Conservation (phyloP, 2,329 filamentous ascomycete genomes). For the Tetracladium maxilliforme region DNA sequence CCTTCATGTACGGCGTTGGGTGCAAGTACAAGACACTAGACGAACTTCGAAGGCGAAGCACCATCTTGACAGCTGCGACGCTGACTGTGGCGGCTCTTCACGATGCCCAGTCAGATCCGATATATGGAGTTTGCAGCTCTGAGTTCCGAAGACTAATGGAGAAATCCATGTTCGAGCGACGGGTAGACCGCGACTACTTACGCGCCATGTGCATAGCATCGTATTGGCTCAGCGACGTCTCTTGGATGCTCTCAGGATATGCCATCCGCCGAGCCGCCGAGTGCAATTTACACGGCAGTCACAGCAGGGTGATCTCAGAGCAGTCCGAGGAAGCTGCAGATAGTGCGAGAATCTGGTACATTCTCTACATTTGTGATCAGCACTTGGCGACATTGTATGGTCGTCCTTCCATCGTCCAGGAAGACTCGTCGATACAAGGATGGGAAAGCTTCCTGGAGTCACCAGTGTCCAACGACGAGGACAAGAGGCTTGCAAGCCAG, state of each 20-base stretch:
- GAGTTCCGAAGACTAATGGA: no score
- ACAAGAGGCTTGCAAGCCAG: conserved; percentile 41
- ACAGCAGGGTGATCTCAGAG: conserved; percentile 20
- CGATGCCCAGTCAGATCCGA: no score
- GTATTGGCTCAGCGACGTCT: conserved; percentile 48
- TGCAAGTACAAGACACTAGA: no score
- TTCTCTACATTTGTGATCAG: conserved; percentile 45
- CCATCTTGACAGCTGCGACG: no score
- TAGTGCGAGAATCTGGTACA: conserved; percentile 43
- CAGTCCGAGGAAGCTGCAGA: conserved; percentile 29
- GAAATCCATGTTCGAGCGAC: no score
- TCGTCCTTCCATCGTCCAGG: conserved; percentile 39
- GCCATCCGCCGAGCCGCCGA: conserved; percentile 33
- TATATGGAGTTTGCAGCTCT: no score
- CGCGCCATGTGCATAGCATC: no score
- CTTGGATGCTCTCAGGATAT: conserved; percentile 44
- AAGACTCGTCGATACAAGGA: conserved; percentile 39
- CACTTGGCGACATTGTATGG: conserved; percentile 47
- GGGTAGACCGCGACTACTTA: no score
- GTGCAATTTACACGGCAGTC: conserved; percentile 26
- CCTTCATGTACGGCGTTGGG: no score
- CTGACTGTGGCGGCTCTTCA: no score
- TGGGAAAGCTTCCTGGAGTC: conserved; percentile 40
- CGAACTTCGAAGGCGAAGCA: no score
- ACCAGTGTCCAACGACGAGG: conserved; percentile 33